Evolutionary conservation across 2,329 filamentous ascomycete species (phyloP).

Genomic region (Fusarium solani-melongenae): DNA sequence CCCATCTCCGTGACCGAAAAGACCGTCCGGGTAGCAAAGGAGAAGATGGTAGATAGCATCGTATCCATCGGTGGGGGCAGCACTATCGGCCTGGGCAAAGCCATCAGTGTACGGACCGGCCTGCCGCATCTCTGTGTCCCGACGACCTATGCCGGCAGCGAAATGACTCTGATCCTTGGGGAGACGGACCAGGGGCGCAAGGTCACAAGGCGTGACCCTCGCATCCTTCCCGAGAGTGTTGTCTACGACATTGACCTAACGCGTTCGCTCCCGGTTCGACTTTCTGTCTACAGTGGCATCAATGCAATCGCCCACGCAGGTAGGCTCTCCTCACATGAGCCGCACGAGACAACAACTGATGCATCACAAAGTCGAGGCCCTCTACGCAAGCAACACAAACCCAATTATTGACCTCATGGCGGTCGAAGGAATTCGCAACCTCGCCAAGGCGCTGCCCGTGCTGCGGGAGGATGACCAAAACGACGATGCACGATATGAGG

Average conservation of each 20-base stretch:
- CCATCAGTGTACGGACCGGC: conserved; percentile 64
- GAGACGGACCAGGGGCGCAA: conserved; percentile 70
- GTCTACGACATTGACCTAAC: conserved; percentile 75
- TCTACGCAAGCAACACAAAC: conserved; percentile 72
- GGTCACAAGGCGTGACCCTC: conserved; percentile 66
- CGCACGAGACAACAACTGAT: too few species aligned
- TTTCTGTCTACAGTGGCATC: conserved; percentile 69
- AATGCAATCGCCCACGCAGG: conserved; percentile 72
- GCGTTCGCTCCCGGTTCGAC: conserved; percentile 63
- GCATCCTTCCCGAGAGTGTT: conserved; percentile 68
- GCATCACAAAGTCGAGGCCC: conserved; percentile 59
- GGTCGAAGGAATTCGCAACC: conserved; percentile 55
- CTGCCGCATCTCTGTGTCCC: conserved; percentile 64
- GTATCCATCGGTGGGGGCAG: conserved; percentile 35
- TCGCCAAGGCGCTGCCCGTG: conserved; percentile 41
- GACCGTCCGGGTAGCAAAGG: conserved; percentile 1
- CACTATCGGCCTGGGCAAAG: conserved; percentile 68
- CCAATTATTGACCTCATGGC: conserved; percentile 69
- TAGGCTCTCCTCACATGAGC: too few species aligned
- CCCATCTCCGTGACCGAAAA: conserved; percentile 16
- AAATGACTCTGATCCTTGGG: conserved; percentile 74
- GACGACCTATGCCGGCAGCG: conserved; percentile 70
- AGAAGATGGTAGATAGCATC: neutral
- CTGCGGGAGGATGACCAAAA: neutral
- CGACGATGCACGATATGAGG: conserved; percentile 39